Evolutionary conservation across 73 alveolate species (phyloP).

Genomic region (Tetrahymena borealis): DNA sequence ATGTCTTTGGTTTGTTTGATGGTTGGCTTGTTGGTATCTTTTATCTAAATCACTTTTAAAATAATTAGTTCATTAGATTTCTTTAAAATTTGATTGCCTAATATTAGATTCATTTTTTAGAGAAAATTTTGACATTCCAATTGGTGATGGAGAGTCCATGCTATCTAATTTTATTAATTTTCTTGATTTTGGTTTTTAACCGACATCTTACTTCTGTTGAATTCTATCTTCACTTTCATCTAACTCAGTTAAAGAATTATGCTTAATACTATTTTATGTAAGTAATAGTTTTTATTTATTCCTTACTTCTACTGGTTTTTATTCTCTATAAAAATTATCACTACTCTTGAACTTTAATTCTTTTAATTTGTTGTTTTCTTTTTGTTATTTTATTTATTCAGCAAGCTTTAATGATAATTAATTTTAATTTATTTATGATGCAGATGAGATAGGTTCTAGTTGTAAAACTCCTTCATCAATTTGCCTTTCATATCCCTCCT

Average conservation of each 20-base stretch:
- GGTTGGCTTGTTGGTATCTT: too few species aligned
- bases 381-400: too few species aligned
- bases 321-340: background rate
- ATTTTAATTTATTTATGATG: too few species aligned
- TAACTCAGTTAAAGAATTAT: background rate
- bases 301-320: background rate
- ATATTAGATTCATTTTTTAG: too few species aligned
- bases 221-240: background rate
- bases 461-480: background rate
- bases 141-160: background rate
- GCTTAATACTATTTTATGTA: background rate
- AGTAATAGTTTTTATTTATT: background rate
- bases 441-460: background rate
- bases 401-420: too few species aligned
- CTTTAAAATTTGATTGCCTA: background rate
- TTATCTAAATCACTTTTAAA: too few species aligned
- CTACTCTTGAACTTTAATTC: background rate
- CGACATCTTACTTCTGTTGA: background rate
- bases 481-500: background rate
- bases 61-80: too few species aligned
- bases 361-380: too few species aligned
- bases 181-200: background rate
- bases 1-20: too few species aligned
- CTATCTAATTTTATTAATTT: background rate
- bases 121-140: background rate